Base-by-base conservation (phyloP, 352 stramenopile species). In the Pythium insidiosum region DNA sequence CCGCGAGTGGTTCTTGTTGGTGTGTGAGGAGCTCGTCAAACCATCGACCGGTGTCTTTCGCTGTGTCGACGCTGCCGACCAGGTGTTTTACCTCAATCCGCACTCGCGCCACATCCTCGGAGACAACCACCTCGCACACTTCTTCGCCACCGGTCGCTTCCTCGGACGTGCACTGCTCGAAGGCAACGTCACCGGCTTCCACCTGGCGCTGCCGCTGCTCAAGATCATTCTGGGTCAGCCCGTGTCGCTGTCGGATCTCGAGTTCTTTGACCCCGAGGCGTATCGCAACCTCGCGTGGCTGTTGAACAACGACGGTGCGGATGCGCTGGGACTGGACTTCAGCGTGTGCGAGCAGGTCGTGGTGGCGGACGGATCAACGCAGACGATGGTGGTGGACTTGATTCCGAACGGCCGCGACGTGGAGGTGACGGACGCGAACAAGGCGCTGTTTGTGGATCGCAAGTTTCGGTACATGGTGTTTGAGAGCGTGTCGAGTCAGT, bases 341-440 rank as follows among this genome's bases (percentile, higher is more conserved):
- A 44, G 50, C 18, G 51, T 37, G 42, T 55, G 37, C 73, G 73
- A 34, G 62, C 44, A 1, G 48, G 77, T 12, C 66, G 77, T 31
- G 77, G 75, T 30, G 68, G 66, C 1, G 56, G 73, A n/a, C 75
- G 71, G 40, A 42, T 64, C 38, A 9, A 13, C 28, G 28, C 28
- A 9, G 9, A 33, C 15, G 28, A 15, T n/a, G n/a, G 40, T 50
- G 3, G 66, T 98, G 5, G 73, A 95, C 6, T 61, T 97, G 10
- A 68, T 91, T 10, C 56, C 76, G 9, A 75, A 68, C 28, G 92
- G 88, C 16, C 47, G 61, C 2, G 50, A 85, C 26, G 70, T 95
- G 22, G 48, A 76, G 13, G 80, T 98, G 1, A 95, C 74, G 4
- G 84, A 91, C 25, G 70, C 84, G 20, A 97, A 97, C 68, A 71